phyloP scores from a whole-genome alignment of 768 basidiomycete species.

The Boletellus sp. region DNA sequence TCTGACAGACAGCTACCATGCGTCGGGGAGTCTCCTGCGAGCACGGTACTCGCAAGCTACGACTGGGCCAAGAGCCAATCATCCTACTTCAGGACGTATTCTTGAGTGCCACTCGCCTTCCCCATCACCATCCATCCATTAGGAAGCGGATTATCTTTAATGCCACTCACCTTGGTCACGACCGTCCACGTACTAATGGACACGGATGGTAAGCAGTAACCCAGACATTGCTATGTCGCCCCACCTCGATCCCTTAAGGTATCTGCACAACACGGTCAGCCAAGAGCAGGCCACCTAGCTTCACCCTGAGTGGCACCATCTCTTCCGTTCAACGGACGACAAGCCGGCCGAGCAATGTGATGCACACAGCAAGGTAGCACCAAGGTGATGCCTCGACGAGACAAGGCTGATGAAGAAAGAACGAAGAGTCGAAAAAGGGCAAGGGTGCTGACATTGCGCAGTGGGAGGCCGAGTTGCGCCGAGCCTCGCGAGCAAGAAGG shows the following conservation, averaged over 20 bases:
- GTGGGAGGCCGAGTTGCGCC: too few relatives aligned
- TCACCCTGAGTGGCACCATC: neutral
- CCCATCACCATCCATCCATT: neutral
- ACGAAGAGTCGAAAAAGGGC: too few relatives aligned
- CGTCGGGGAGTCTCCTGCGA: neutral
- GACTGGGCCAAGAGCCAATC: neutral
- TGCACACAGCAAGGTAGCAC: too few relatives aligned
- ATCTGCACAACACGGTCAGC: neutral
- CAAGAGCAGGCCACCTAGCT: neutral
- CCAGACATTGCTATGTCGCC: too few relatives aligned
- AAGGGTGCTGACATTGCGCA: too few relatives aligned
- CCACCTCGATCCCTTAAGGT: neutral
- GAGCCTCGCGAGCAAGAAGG: too few relatives aligned
- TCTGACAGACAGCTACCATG: neutral
- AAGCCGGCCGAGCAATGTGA: too few relatives aligned
- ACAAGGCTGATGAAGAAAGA: too few relatives aligned
- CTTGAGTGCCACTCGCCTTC: neutral
- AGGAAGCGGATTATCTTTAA: neutral
- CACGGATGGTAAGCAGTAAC: neutral
- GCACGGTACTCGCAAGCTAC: neutral
- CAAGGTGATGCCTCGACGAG: too few relatives aligned
- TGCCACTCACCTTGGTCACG: neutral
- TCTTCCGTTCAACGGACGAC: too few relatives aligned
- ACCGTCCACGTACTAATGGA: neutral
- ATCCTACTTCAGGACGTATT: neutral